phyloP scores from a whole-genome alignment of 306 rosid genomes.

The Fragaria nilgerrensis region DNA sequence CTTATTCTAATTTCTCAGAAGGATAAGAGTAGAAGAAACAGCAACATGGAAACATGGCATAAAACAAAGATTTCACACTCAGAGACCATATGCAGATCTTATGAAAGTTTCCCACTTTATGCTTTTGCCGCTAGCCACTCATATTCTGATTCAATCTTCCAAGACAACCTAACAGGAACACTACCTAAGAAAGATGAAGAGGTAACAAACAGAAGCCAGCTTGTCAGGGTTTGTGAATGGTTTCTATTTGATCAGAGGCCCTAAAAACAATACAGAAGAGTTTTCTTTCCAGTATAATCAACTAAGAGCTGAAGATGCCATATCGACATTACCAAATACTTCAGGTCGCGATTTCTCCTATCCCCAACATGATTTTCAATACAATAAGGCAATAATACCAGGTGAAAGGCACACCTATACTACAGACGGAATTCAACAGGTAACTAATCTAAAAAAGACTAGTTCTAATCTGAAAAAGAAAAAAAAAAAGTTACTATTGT shows the following conservation, averaged over 20 bases:
- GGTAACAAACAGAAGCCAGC: background rate
- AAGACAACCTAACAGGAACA: background rate
- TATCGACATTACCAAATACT: background rate
- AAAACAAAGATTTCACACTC: constrained; percentile 62
- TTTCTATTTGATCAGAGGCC: background rate
- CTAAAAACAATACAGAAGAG: background rate
- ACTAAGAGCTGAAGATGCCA: background rate
- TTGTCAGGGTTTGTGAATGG: background rate
- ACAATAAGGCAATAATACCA: background rate
- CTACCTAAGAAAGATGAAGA: background rate
- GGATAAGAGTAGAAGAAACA: constrained; percentile 25
- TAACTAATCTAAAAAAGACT: background rate
- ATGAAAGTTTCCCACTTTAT: constrained; percentile 19
- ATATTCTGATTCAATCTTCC: constrained; percentile 18
- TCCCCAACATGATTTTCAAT: background rate
- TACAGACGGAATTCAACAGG: background rate
- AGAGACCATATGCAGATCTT: constrained; percentile 25
- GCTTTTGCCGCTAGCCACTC: constrained; percentile 43
- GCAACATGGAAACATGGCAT: constrained; percentile 22
- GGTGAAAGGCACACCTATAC: background rate
- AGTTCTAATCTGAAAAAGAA: background rate
- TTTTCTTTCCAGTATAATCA: background rate
- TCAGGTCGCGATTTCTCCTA: background rate
- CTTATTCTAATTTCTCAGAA: constrained; percentile 15
- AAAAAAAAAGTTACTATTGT: background rate